phyloP scores from a whole-genome alignment of 2,329 filamentous ascomycete species.

The Stachybotrys chartarum region DNA sequence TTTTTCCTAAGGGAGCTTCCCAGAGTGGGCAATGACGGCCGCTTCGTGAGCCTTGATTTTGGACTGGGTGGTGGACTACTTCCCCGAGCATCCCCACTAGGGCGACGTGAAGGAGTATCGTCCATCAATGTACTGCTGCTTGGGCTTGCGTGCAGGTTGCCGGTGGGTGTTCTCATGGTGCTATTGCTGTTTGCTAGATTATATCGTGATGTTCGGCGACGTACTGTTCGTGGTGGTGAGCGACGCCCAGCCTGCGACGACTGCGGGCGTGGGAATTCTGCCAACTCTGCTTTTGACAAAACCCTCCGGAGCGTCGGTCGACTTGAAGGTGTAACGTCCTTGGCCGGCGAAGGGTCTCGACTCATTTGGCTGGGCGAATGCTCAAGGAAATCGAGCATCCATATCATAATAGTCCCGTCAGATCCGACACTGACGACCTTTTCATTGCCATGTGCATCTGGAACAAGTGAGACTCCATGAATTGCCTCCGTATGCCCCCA shows the following conservation, averaged over 20 bases:
- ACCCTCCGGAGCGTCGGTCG: conserved; percentile 77
- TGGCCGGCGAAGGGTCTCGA: conserved; percentile 48
- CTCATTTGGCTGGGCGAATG: conserved; percentile 29
- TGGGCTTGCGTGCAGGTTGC: conserved; percentile 32
- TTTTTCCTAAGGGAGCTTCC: conserved; percentile 42
- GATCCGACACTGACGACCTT: conserved; percentile 67
- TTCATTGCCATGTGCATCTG: conserved; percentile 47
- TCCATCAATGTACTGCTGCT: conserved; percentile 31
- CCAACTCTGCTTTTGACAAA: conserved; percentile 78
- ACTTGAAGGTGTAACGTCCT: conserved; percentile 39
- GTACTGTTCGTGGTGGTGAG: conserved; percentile 48
- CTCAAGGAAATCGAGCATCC: conserved; percentile 50
- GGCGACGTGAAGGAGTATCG: conserved; percentile 39
- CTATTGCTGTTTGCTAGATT: conserved; percentile 27
- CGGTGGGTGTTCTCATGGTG: conserved; percentile 30
- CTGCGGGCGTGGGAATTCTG: conserved; percentile 59
- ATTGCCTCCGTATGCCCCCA: conserved; percentile 95
- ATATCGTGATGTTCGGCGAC: conserved; percentile 47
- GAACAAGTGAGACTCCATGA: conserved; percentile 70
- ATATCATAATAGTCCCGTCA: conserved; percentile 80
- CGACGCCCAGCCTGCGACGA: conserved; percentile 38
- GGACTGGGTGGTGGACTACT: conserved; percentile 45
- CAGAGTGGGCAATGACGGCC: conserved; percentile 48
- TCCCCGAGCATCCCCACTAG: conserved; percentile 35
- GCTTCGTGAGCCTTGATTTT: conserved; percentile 36